Percentiles rank a stretch among this genome's conserved stretches.
These are phyloP conservation scores for Bonnemaisonia californica DNA, from an alignment of 31 red algal species.

Conservation along the genomic window DNA sequence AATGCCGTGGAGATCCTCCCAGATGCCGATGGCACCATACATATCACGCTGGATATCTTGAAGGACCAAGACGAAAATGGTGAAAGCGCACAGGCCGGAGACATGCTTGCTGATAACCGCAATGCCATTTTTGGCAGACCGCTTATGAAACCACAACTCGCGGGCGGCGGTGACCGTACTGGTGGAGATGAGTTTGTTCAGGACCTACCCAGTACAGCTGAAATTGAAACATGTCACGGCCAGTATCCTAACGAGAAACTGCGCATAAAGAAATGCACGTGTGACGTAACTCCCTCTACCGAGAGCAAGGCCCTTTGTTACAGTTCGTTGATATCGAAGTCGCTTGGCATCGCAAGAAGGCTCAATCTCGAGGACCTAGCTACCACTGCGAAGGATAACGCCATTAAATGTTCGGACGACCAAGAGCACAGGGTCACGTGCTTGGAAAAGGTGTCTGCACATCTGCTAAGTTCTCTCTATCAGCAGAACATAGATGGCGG, in stretches of 20 bases:
- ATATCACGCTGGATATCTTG: conserved; percentile 1
- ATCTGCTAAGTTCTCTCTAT: neutral
- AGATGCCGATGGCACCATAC: conserved; percentile 12
- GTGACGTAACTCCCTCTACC: neutral
- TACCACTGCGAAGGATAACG: neutral
- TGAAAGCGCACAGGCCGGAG: neutral
- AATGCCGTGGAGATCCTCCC: conserved; percentile 5
- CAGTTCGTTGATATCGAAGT: neutral
- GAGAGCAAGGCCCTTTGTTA: neutral
- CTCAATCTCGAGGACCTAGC: neutral
- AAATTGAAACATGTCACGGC: neutral
- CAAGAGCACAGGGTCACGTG: neutral
- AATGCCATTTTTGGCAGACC: neutral
- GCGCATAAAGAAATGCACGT: neutral
- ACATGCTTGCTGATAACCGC: neutral
- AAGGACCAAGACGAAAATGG: neutral
- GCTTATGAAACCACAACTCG: neutral
- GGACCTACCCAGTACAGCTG: neutral
- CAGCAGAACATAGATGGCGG: neutral
- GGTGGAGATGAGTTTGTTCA: neutral
- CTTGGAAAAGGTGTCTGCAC: neutral
- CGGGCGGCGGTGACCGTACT: neutral
- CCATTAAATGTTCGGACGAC: neutral
- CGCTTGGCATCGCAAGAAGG: neutral
- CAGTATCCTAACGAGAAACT: neutral